Conservation (phyloP, 768 basidiomycete genomes). For the Sporobolomyces pararoseus region DNA sequence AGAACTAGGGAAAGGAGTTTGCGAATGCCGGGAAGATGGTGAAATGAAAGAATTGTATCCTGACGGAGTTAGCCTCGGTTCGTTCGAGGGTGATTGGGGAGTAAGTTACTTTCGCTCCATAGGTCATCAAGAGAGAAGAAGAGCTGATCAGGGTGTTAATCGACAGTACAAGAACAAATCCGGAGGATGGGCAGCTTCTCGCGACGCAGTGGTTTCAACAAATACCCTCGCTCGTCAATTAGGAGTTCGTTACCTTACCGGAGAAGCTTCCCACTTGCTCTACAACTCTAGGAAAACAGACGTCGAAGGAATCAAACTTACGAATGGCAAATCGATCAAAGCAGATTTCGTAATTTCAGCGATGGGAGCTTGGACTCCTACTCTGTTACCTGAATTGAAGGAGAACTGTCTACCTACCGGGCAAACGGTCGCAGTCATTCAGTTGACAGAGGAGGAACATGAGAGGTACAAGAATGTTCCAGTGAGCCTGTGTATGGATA, state of each 20-base stretch:
- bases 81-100: conserved; percentile 6
- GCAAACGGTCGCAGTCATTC: conserved; percentile 37
- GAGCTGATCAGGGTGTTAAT: neutral
- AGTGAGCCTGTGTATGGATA: conserved; percentile 33
- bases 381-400: conserved; percentile 59
- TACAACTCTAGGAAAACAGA: conserved; percentile 45
- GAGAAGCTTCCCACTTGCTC: conserved; percentile 58
- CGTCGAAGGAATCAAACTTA: conserved; percentile 60
- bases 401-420: conserved; percentile 70
- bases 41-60: conserved; percentile 14
- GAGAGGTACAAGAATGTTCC: conserved; percentile 24
- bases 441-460: conserved; percentile 36
- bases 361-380: conserved; percentile 80
- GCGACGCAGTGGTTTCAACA: conserved; percentile 35
- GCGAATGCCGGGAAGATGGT: neutral
- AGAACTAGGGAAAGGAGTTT: neutral
- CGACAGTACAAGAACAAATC: conserved; percentile 26
- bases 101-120: conserved; percentile 8
- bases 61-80: neutral
- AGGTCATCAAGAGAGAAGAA: too few species aligned
- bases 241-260: conserved; percentile 62
- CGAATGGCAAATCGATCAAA: conserved; percentile 55
- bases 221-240: conserved; percentile 6
- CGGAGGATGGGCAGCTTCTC: conserved; percentile 42
- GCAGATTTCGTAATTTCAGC: conserved; percentile 68